phyloP scores from a whole-genome alignment of 306 rosid species.

The Nissolia schottii region DNA sequence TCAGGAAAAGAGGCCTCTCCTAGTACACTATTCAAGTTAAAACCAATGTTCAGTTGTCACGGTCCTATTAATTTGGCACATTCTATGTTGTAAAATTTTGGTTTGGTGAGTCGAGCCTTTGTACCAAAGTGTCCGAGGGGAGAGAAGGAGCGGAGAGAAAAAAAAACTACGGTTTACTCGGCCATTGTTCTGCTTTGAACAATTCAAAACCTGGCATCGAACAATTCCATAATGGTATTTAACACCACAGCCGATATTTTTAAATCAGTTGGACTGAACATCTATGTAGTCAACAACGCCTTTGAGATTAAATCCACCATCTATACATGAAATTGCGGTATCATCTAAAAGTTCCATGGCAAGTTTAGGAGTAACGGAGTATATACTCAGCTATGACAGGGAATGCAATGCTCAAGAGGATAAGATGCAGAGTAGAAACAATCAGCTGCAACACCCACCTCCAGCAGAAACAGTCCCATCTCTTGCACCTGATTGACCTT shows the following conservation, averaged over 20 bases:
- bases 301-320: constrained; percentile 29
- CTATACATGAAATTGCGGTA: constrained; percentile 49
- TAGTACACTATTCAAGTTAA: no score
- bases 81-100: no score
- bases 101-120: no score
- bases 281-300: constrained; percentile 15
- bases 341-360: constrained; percentile 27
- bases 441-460: constrained; percentile 78
- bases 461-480: constrained; percentile 69
- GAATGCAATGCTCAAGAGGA: constrained; percentile 27
- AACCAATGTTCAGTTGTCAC: no score
- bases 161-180: no score
- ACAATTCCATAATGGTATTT: background rate
- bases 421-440: constrained; percentile 19
- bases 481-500: constrained; percentile 63
- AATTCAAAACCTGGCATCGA: background rate
- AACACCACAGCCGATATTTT: constrained; percentile 10
- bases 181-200: background rate
- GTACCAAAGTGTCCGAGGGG: no score
- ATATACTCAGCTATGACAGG: constrained; percentile 25
- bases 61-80: no score
- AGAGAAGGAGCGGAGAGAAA: no score
- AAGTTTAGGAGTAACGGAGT: constrained; percentile 7
- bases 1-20: no score
- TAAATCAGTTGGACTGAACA: constrained; percentile 1